Evolutionary conservation across 805 yeast genomes (phyloP).

Genomic region (Yamadazyma sp.): DNA sequence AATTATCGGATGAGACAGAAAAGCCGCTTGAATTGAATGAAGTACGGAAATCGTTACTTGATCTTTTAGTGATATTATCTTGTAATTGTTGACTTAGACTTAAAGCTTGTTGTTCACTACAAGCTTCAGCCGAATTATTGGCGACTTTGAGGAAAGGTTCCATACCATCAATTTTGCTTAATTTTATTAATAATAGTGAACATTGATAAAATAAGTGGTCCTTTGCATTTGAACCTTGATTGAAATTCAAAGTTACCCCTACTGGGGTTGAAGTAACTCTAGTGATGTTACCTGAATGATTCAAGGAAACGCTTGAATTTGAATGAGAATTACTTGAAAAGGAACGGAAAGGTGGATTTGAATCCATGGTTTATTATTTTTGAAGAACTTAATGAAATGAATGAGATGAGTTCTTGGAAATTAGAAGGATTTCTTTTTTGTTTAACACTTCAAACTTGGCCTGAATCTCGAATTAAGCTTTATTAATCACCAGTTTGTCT

Average conservation of each 20-base stretch:
- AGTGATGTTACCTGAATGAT: conserved; percentile 31
- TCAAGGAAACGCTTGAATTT: conserved; percentile 25
- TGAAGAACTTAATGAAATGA: too few species aligned
- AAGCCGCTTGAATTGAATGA: conserved; percentile 33
- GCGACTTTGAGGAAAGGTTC: conserved; percentile 66
- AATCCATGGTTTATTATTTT: conserved; percentile 13
- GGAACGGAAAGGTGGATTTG: conserved; percentile 36
- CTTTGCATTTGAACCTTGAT: conserved; percentile 55
- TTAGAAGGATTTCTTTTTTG: too few species aligned
- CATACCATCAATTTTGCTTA: conserved; percentile 63
- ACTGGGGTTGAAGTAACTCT: conserved; percentile 47
- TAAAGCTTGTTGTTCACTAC: conserved; percentile 71
- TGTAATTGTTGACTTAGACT: conserved; percentile 41
- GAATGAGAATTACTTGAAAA: conserved; percentile 22
- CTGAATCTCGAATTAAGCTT: too few species aligned
- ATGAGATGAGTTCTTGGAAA: too few species aligned
- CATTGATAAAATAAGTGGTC: conserved; percentile 75
- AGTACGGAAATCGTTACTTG: conserved; percentile 26
- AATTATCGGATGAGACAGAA: conserved; percentile 33
- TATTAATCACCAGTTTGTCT: too few species aligned
- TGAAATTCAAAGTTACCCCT: conserved; percentile 47
- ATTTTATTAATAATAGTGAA: conserved; percentile 48
- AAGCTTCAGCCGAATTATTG: conserved; percentile 59
- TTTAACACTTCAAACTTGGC: too few species aligned
- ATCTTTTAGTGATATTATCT: conserved; percentile 16